phyloP scores from a whole-genome alignment of 257 asterid species.

The Craterostigma plantagineum region DNA sequence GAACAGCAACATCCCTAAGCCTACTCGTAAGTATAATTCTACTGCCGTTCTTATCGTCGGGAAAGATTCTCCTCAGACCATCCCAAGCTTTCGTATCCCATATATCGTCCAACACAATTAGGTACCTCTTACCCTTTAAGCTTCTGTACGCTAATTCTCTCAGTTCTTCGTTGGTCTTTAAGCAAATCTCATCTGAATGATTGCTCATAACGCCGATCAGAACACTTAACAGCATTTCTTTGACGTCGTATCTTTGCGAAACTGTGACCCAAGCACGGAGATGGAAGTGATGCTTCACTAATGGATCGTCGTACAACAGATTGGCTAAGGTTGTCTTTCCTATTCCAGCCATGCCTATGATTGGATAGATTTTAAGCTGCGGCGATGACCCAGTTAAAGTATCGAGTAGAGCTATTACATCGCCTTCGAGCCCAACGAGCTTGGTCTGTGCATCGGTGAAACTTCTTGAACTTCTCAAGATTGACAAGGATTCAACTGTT shows the following conservation, averaged over 20 bases:
- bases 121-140: conserved; percentile 14
- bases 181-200: conserved; percentile 12
- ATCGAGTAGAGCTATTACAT: too few species aligned
- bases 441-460: too few species aligned
- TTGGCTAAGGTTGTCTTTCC: conserved; percentile 19
- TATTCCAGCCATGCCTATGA: conserved; percentile 20
- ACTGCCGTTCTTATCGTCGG: conserved; percentile 12
- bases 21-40: conserved; percentile 16
- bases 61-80: conserved; percentile 14
- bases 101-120: conserved; percentile 18
- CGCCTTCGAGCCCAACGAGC: too few species aligned
- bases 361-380: conserved; percentile 11
- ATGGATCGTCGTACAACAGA: conserved; percentile 11
- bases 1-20: conserved; percentile 15
- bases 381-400: too few species aligned
- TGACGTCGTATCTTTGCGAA: conserved; percentile 19
- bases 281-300: conserved; percentile 13
- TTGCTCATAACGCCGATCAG: conserved; percentile 10
- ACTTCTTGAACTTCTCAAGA: too few species aligned
- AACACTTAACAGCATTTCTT: conserved; percentile 18
- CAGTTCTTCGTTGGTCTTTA: conserved; percentile 13
- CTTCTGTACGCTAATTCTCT: conserved; percentile 10
- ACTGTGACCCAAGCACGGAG: conserved; percentile 19
- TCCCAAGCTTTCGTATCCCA: conserved; percentile 23
- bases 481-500: too few species aligned